A percentile compares a stretch with the other conserved stretches of the same genome.
These are phyloP conservation scores for Venustampulla echinocandica DNA, from an alignment of 495 filamentous ascomycete genomes.

Conservation along the genomic window DNA sequence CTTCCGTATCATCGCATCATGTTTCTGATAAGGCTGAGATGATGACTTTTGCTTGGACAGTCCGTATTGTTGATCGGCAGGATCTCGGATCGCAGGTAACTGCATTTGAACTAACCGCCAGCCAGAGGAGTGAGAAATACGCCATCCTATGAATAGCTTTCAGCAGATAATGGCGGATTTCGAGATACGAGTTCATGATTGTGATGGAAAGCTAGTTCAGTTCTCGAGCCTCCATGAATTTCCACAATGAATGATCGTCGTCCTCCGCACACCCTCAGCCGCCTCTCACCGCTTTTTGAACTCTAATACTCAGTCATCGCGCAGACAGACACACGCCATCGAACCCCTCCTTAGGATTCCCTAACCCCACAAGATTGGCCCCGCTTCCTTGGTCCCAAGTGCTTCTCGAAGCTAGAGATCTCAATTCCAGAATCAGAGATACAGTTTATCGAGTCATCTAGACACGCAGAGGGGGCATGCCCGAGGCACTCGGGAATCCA, in stretches of 20 bases:
- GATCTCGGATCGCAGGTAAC: not conserved
- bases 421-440: no score
- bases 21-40: slow-evolving; percentile 14
- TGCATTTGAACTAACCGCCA: not conserved
- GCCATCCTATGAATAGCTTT: not conserved
- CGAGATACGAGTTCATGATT: not conserved
- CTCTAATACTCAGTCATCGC: no score
- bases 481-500: no score
- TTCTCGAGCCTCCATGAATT: no score
- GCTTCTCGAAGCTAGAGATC: no score
- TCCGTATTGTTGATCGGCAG: not conserved
- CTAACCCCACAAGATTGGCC: no score
- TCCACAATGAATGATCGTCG: slow-evolving; percentile 13
- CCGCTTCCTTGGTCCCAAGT: no score
- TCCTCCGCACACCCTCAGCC: slow-evolving; percentile 16
- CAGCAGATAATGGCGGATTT: not conserved
- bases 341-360: no score
- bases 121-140: not conserved
- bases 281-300: slow-evolving; percentile 20
- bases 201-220: not conserved
- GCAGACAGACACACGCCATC: not conserved
- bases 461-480: no score
- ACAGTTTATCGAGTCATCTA: no score
- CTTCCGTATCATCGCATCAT: slow-evolving; percentile 7
- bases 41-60: not conserved